Evolutionary conservation across 129 eudicot species (phyloP), one percentile per base, ranked within the genome.

Genomic region (Solidago caesia): DNA sequence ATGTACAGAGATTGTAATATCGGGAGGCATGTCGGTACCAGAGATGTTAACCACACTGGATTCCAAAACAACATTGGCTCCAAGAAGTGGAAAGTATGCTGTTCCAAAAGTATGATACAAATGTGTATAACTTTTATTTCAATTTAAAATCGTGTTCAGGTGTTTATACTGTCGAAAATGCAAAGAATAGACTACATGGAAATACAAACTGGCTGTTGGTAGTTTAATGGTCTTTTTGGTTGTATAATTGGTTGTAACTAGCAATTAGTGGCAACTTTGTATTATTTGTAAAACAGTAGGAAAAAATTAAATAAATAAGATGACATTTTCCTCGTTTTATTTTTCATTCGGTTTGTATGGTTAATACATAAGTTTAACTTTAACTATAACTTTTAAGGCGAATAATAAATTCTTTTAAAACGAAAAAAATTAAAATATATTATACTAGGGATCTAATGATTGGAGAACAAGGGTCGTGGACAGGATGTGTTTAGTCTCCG

Each of bases 21-120:
- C 97, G 2, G 96, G 96, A 77, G 97, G 97, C 65, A 81, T 91
- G 96, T 85, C 97, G 9, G 82, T 92, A 61, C 97, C 97, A 12
- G 80, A 89, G 46, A 64, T 80, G 41, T 72, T 92, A 84, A 78
- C 87, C 7, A 86, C 82, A 16, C 15, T 69, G 56, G 96, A 88
- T 68, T 48, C 74, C 8, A 79, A 68, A 59, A 52, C 75, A 8
- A 42, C 73, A 47, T 64, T 82, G 47, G 77, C 91, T 8, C 88
- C 89, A 75, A 86, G 90, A 81, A 51, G 62, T 4, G 84, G 85
- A 52, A 88, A 84, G 60, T 86, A 71, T 74, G 78, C 78, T 56
- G 72, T 88, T 49, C 89, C 91, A 26, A 85, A 75, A 81, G 85
- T 82, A 49, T 89, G 84, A 82, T n/a, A 11, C 6, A 6, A 29